Evolutionary conservation across 805 yeast species (phyloP).

Genomic region (Saturnispora saitoi): DNA sequence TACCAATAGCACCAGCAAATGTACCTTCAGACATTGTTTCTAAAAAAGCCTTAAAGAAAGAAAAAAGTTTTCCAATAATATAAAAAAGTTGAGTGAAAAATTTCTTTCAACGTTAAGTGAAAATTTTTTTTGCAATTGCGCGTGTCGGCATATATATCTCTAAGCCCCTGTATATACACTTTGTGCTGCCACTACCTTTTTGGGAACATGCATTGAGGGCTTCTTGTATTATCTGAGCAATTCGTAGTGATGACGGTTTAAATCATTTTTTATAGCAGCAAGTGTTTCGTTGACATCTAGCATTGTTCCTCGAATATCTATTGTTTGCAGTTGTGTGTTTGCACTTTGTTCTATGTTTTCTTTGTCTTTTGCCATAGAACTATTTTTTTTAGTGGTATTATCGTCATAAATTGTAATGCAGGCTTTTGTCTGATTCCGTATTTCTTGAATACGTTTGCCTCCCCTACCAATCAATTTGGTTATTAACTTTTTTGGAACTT

Average conservation of each 20-base stretch:
- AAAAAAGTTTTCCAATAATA: neutral
- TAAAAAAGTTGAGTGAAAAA: constrained; percentile 14
- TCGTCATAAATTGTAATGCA: constrained; percentile 31
- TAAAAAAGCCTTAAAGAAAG: neutral
- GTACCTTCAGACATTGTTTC: constrained; percentile 90
- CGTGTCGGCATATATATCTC: neutral
- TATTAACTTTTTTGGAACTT: constrained; percentile 14
- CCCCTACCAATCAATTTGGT: constrained; percentile 35
- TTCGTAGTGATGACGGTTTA: neutral
- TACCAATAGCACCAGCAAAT: constrained; percentile 99
- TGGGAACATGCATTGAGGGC: neutral
- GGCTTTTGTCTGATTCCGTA: constrained; percentile 31
- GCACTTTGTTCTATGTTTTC: neutral
- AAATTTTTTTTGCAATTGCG: constrained; percentile 10
- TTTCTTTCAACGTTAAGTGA: constrained; percentile 14
- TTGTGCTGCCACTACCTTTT: neutral
- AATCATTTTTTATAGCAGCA: neutral
- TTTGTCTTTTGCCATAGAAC: neutral
- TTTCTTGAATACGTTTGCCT: constrained; percentile 32
- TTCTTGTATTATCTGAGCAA: neutral
- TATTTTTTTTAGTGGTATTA: constrained; percentile 5
- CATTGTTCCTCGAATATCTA: neutral
- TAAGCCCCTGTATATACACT: neutral
- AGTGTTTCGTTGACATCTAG: neutral
- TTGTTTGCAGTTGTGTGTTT: neutral